A percentile compares a stretch with the other conserved stretches of the same genome.
Evolutionary conservation across 352 stramenopile species (phyloP).

Genomic region (Phytophthora multivora): DNA sequence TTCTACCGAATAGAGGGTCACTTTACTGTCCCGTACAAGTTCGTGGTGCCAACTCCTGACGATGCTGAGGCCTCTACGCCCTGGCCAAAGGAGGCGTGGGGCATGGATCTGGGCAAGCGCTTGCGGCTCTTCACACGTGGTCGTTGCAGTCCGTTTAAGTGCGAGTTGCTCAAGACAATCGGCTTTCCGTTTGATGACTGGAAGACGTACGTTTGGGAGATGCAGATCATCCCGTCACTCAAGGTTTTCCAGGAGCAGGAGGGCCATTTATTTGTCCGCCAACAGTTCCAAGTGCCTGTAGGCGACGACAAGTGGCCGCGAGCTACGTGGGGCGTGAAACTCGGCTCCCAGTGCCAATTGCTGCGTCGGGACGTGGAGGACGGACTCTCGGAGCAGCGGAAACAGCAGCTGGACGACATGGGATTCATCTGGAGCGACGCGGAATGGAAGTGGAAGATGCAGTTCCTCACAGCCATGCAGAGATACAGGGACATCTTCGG

Average conservation of each 20-base stretch:
- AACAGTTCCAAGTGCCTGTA: constrained; percentile 86
- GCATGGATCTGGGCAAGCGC: constrained; percentile 54
- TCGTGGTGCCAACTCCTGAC: constrained; percentile 43
- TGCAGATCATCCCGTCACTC: constrained; percentile 79
- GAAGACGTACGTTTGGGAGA: constrained; percentile 72
- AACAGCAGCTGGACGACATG: constrained; percentile 56
- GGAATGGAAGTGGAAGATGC: constrained; percentile 71
- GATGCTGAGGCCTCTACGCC: not conserved
- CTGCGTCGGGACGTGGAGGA: constrained; percentile 61
- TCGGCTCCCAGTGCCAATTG: constrained; percentile 91
- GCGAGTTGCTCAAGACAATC: constrained; percentile 55
- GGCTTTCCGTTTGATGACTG: constrained; percentile 75
- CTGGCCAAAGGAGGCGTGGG: constrained; percentile 59
- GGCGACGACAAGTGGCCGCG: constrained; percentile 80
- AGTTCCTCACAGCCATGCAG: constrained; percentile 69
- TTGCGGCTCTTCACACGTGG: constrained; percentile 66
- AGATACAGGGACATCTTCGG: constrained; percentile 83
- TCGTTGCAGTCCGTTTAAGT: constrained; percentile 64
- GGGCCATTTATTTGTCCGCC: constrained; percentile 92
- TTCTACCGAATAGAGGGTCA: constrained; percentile 67
- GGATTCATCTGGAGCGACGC: constrained; percentile 73
- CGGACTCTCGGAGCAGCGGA: constrained; percentile 31
- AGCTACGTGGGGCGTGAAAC: constrained; percentile 85
- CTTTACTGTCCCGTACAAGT: constrained; percentile 69
- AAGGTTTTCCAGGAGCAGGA: constrained; percentile 80